Evolutionary conservation across 2,329 filamentous ascomycete species (phyloP).

Genomic region (Pseudopithomyces chartarum): DNA sequence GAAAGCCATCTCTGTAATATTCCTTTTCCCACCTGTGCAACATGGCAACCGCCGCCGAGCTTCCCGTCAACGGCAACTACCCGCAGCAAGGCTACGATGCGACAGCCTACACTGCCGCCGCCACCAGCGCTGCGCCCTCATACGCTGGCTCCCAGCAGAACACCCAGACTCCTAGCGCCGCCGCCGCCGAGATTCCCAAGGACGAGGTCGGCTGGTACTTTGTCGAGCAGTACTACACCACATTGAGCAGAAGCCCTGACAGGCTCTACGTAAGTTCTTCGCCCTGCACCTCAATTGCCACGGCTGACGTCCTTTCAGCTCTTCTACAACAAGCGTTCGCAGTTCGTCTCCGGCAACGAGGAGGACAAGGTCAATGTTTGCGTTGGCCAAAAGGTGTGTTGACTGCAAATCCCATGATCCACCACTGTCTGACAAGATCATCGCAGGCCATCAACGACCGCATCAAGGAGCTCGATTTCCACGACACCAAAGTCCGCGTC

Average conservation of each 20-base stretch:
- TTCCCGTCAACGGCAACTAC: constrained; percentile 56
- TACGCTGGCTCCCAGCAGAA: constrained; percentile 34
- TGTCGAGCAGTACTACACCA: constrained; percentile 99
- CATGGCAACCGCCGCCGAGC: constrained; percentile 42
- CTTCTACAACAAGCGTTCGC: constrained; percentile 95
- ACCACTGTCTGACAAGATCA: constrained; percentile 21
- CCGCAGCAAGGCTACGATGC: constrained; percentile 49
- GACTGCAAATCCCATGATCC: not conserved
- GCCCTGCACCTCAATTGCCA: not conserved
- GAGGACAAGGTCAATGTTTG: constrained; percentile 86
- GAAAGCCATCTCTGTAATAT: constrained; percentile 6
- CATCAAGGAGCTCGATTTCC: constrained; percentile 90
- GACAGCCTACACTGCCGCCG: constrained; percentile 40
- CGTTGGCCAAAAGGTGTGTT: constrained; percentile 80
- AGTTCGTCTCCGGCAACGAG: constrained; percentile 91
- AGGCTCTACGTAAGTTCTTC: constrained; percentile 71
- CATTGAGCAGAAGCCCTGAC: constrained; percentile 89
- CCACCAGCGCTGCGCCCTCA: constrained; percentile 25
- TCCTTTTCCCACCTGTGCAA: constrained; percentile 21
- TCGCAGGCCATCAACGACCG: constrained; percentile 86
- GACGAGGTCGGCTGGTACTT: constrained; percentile 99
- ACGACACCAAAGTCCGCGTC: constrained; percentile 97
- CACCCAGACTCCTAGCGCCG: constrained; percentile 31
- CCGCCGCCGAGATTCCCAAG: constrained; percentile 64
- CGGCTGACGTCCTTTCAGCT: constrained; percentile 56